Percentiles rank a stretch among this genome's conserved stretches.
phyloP scores from a whole-genome alignment of 352 stramenopile genomes.

The Globisporangium nodosum region DNA sequence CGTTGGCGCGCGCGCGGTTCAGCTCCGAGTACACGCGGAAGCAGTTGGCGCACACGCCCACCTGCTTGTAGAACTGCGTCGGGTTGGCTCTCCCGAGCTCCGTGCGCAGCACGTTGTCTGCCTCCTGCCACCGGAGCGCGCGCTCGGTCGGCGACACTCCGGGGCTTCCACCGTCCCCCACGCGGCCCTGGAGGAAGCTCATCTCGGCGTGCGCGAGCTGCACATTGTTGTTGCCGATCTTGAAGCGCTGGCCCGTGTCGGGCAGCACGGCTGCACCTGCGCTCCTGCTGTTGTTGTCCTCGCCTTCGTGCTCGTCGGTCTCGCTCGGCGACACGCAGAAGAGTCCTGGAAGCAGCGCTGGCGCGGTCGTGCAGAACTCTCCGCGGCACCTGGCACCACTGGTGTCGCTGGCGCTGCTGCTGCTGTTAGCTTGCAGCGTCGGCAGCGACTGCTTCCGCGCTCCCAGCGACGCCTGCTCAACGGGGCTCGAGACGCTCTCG shows the following conservation, averaged over 20 bases:
- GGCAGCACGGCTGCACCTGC: slow-evolving; percentile 15
- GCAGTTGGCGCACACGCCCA: slow-evolving; percentile 66
- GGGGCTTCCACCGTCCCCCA: neutral
- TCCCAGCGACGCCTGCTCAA: neutral
- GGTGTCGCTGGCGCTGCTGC: neutral
- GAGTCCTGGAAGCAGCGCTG: slow-evolving; percentile 34
- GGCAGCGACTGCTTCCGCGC: slow-evolving; percentile 31
- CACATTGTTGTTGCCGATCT: slow-evolving; percentile 74
- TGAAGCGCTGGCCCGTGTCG: slow-evolving; percentile 52
- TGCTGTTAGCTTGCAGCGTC: slow-evolving; percentile 22
- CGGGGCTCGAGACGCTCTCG: neutral
- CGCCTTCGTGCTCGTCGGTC: neutral
- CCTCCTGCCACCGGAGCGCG: slow-evolving; percentile 54
- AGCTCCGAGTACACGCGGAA: slow-evolving; percentile 63
- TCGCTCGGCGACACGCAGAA: slow-evolving; percentile 9
- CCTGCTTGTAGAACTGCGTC: slow-evolving; percentile 75
- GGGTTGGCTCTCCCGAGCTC: slow-evolving; percentile 63
- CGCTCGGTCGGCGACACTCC: slow-evolving; percentile 14
- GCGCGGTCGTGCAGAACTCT: slow-evolving; percentile 49
- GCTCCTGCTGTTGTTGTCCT: slow-evolving; percentile 7
- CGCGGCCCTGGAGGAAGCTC: slow-evolving; percentile 30
- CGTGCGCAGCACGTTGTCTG: slow-evolving; percentile 52
- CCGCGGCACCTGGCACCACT: slow-evolving; percentile 40
- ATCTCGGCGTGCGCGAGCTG: slow-evolving; percentile 57
- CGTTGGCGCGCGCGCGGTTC: slow-evolving; percentile 37